phyloP scores from a whole-genome alignment of 2,329 filamentous ascomycete species.

The Fusarium sp. region DNA sequence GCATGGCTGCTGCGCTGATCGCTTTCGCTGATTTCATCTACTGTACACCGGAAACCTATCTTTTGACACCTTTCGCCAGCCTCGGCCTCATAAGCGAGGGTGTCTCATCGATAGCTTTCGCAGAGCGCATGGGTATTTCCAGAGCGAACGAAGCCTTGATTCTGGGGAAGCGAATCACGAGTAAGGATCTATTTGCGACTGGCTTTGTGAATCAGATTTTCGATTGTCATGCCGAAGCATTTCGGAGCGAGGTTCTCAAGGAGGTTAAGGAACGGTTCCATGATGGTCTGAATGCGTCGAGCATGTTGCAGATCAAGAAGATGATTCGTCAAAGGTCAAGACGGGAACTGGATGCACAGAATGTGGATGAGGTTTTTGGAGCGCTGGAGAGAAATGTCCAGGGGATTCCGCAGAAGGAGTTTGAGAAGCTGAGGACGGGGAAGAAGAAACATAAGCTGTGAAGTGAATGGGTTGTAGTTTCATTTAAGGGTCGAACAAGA shows the following conservation, averaged over 20 bases:
- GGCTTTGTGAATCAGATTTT: not conserved
- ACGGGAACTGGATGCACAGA: not conserved
- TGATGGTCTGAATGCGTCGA: not conserved
- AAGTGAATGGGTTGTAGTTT: not conserved
- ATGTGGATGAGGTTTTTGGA: slow-evolving; percentile 1
- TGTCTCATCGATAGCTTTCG: not conserved
- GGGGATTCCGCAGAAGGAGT: not conserved
- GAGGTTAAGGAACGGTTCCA: slow-evolving; percentile 6
- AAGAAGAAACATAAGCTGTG: not conserved
- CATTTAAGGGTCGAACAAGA: not conserved
- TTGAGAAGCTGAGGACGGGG: not conserved
- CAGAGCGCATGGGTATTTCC: not conserved
- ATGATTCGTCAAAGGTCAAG: not conserved
- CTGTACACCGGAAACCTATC: not conserved
- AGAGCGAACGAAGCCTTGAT: slow-evolving; percentile 1
- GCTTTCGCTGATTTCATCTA: slow-evolving; percentile 5
- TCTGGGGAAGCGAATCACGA: not conserved
- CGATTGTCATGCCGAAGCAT: not conserved
- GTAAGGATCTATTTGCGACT: not conserved
- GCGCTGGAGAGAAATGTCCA: not conserved
- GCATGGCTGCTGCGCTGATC: not conserved
- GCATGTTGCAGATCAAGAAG: slow-evolving; percentile 4
- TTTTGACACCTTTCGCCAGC: not conserved
- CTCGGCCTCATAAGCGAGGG: not conserved
- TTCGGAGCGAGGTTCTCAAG: not conserved